Evolutionary conservation across 495 filamentous ascomycete genomes (phyloP).

Genomic region (Podospora appendiculata): DNA sequence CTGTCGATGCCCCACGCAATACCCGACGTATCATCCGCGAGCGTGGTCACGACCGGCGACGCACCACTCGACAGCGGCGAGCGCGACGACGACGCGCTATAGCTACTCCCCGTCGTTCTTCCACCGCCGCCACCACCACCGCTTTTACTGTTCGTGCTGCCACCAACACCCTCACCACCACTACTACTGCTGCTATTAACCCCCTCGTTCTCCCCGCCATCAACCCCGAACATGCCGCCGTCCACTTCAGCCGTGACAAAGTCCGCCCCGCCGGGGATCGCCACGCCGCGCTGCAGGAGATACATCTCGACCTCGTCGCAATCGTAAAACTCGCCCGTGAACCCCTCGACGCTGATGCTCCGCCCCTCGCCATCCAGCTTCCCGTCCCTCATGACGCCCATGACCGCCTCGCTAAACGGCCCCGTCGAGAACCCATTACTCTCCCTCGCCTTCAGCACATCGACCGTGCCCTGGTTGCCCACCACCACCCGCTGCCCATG

Average conservation of each 20-base stretch:
- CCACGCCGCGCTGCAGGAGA: constrained; percentile 50
- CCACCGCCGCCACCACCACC: too few relatives aligned
- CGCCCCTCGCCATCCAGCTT: constrained; percentile 33
- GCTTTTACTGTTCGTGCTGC: too few relatives aligned
- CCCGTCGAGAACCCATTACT: constrained; percentile 34
- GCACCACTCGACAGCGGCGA: too few relatives aligned
- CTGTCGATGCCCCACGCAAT: too few relatives aligned
- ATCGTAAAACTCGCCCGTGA: constrained; percentile 68
- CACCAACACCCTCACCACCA: too few relatives aligned
- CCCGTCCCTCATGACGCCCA: constrained; percentile 15
- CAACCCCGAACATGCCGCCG: constrained; percentile 25
- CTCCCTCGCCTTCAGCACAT: constrained; percentile 23
- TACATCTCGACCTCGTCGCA: constrained; percentile 65
- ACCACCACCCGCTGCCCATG: constrained; percentile 1
- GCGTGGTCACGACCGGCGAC: too few relatives aligned
- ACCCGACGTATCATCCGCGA: too few relatives aligned
- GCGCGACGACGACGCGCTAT: too few relatives aligned
- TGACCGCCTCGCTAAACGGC: constrained; percentile 21
- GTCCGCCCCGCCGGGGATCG: constrained; percentile 44
- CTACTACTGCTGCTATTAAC: too few relatives aligned
- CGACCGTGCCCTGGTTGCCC: constrained; percentile 25
- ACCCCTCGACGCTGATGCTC: constrained; percentile 31
- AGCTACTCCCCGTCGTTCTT: too few relatives aligned
- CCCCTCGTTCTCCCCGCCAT: constrained; percentile 1
- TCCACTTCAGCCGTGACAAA: constrained; percentile 45